Evolutionary conservation across 1,284 basidiomycete genomes (phyloP), one percentile per base, ranked within the genome.

Genomic region (Sporisorium scitamineum): DNA sequence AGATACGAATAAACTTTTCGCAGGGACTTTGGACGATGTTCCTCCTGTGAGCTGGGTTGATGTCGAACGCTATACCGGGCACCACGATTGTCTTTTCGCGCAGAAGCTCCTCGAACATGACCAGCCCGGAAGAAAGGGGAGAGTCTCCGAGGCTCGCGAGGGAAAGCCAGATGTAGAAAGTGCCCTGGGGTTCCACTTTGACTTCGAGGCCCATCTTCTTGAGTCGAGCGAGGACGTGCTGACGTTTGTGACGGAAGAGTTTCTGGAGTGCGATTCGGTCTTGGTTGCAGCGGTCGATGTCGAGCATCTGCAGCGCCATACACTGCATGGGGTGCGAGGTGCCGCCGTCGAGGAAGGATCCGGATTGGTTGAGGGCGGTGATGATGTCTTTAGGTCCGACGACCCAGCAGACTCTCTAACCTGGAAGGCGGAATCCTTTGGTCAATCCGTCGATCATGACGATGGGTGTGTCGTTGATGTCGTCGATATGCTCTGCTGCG

Each of bases 41-140:
- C 45, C 88, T 84, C 44, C 85, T 53, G 55, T 78, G 92, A 88
- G 78, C 92, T 88, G 82, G 94, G 80, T 82, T 82, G 66, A 77
- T 68, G 45, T 81, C 80, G 80, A 96, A 96, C 88, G 95, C 95
- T 73, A 95, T 84, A 5, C 88, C 88, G 11, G 93, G 93, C 54
- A 94, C 93, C 61, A 94, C 92, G 74, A 95, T 94, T 27, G 92
- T 92, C 86, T 93, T 90, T 86, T 95, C 93, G 86, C 94, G 95
- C 48, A 97, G 89, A 39, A 94, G 88, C 86, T 97, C 95, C 84
- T 97, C 95, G 83, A 97, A 97, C 90, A 97, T 96, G 31, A 92
- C 93, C 80, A 97, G 87, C 22, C 95, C 95, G 2, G 56, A 7
- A 94, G 95, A 7, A 89, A 79, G 9, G 93, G 79, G 9, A 10